These are phyloP conservation scores for Eimeria zaria DNA, from an alignment of 169 alveolate genomes.

Conservation along the genomic window DNA sequence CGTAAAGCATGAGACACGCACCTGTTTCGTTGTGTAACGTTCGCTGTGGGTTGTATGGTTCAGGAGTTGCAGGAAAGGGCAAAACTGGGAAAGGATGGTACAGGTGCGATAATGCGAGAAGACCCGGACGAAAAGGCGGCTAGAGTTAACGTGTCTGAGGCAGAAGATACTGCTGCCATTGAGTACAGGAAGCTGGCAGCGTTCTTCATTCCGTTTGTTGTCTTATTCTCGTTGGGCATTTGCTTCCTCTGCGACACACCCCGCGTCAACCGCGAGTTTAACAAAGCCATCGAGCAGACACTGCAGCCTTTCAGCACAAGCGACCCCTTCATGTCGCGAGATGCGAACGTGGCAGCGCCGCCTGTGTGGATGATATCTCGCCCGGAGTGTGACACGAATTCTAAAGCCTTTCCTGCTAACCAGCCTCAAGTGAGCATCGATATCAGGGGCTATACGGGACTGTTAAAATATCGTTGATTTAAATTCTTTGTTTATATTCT, in stretches of 20 bases:
- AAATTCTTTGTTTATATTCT: too few species aligned
- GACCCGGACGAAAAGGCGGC: not conserved
- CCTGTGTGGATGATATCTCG: constrained; percentile 68
- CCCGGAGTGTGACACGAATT: constrained; percentile 11
- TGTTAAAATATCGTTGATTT: not conserved
- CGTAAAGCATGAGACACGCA: not conserved
- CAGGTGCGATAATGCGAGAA: not conserved
- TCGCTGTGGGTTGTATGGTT: not conserved
- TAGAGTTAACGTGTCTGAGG: not conserved
- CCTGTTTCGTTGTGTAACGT: not conserved
- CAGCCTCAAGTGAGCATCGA: constrained; percentile 13
- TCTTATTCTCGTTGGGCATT: constrained; percentile 40
- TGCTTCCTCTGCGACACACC: constrained; percentile 74
- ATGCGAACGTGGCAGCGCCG: constrained; percentile 15
- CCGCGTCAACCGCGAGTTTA: constrained; percentile 59
- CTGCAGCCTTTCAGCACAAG: constrained; percentile 57
- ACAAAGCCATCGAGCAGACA: constrained; percentile 19
- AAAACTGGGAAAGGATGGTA: not conserved
- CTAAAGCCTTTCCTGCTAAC: constrained; percentile 35
- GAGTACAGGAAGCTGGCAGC: constrained; percentile 57
- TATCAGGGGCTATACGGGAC: not conserved
- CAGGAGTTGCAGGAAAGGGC: constrained; percentile 73
- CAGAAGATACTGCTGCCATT: constrained; percentile 39
- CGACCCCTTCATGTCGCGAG: constrained; percentile 67
- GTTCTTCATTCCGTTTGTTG: constrained; percentile 15